Evolutionary conservation across 805 yeast genomes (phyloP), one percentile per base, ranked within the genome.

Genomic region (Saccharomycopsis amapae): DNA sequence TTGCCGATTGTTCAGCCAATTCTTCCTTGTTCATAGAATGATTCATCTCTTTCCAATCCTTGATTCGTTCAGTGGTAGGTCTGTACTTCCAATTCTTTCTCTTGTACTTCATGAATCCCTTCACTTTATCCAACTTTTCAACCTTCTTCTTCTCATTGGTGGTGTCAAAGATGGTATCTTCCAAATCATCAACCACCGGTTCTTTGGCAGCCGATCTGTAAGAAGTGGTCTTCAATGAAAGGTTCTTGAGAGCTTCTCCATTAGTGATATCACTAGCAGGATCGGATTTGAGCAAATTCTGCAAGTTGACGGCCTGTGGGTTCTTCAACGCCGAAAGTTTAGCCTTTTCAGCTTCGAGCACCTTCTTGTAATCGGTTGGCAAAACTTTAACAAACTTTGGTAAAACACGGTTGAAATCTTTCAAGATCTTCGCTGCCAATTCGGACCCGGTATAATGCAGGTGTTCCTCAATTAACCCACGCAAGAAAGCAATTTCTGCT

Each of bases 391-490:
- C 96, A 59, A 90, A 89, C 52, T 89, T 75, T 37, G 89, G 86
- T 62, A 90, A 71, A 62, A 85, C 76, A 57, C 95, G 76, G 75
- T 89, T 86, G 74, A 93, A 90, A 66, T 89, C 89, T 53, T 69
- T 73, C 69, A 90, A 74, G 52, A 93, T 76, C 50, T 83, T 75
- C 56, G 79, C 84, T 42, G 97, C 96, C 53, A 93, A 75, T 60
- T 83, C 90, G 36, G 97, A 90, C 28, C 81, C 84, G 45, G 98
- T 90, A 76, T 85, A 88, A 63, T 88, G 95, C 58, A 88, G 81
- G 65, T 93, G 97, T 60, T 93, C 96, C 66, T 90, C 96, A 56
- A 90, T 79, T 59, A 90, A 73, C 23, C 94, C 95, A 61, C 96
- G 82, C 58, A 90, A 78, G 66, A 86, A 88, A 0, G 96, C 96